phyloP scores from a whole-genome alignment of 2,329 filamentous ascomycete species.

The Alternaria sp. region DNA sequence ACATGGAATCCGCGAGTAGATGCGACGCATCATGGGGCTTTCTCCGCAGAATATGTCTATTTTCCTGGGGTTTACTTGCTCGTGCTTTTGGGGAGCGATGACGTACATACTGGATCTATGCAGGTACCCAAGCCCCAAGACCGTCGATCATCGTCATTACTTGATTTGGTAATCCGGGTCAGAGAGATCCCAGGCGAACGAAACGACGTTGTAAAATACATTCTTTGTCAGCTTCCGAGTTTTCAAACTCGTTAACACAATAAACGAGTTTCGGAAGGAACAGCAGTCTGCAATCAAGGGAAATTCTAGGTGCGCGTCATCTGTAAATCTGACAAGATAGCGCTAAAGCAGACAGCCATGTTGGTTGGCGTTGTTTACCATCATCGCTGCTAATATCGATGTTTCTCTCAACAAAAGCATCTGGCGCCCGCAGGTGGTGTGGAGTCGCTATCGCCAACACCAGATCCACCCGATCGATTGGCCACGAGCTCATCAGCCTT shows the following conservation, averaged over 20 bases:
- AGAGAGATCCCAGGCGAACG: slow-evolving; percentile 1
- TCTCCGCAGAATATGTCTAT: slow-evolving; percentile 5
- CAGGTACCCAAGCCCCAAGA: slow-evolving; percentile 20
- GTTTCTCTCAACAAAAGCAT: slow-evolving; percentile 6
- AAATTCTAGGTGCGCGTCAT: background rate
- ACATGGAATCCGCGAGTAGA: background rate
- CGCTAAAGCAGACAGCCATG: background rate
- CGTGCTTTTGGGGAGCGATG: slow-evolving; percentile 5
- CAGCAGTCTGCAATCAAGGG: background rate
- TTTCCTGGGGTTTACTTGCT: slow-evolving; percentile 11
- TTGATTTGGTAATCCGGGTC: slow-evolving; percentile 14
- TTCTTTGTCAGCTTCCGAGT: slow-evolving; percentile 3
- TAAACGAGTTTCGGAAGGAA: background rate
- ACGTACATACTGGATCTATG: slow-evolving; percentile 18
- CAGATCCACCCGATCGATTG: slow-evolving; percentile 7
- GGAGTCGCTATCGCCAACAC: slow-evolving; percentile 5
- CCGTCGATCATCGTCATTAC: slow-evolving; percentile 12
- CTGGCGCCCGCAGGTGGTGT: slow-evolving; percentile 3
- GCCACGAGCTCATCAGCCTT: background rate
- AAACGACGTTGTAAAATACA: slow-evolving; percentile 7
- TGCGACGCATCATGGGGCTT: slow-evolving; percentile 7
- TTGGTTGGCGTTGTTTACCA: background rate
- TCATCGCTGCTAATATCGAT: background rate
- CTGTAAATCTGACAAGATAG: background rate
- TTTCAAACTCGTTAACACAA: background rate